Percentiles rank a stretch among this genome's conserved stretches.
phyloP scores from a whole-genome alignment of 2,329 filamentous ascomycete species.

The Trichoderma breve region DNA sequence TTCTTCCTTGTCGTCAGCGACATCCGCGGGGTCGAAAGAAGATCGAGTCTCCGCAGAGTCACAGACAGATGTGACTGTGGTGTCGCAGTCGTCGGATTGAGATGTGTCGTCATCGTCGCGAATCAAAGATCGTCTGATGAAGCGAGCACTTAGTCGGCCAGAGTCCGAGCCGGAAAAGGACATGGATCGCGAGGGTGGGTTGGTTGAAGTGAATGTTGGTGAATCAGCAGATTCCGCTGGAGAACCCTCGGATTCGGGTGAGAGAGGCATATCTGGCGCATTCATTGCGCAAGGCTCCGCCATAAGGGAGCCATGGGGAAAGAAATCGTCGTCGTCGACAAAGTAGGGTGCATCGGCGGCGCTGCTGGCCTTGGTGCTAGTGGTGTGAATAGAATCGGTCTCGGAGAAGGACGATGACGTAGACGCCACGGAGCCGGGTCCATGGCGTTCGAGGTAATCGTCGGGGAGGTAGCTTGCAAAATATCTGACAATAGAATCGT shows the following conservation, averaged over 20 bases:
- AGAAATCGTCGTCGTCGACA: slow-evolving; percentile 43
- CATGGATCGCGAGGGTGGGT: slow-evolving; percentile 46
- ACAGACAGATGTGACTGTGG: slow-evolving; percentile 44
- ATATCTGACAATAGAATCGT: slow-evolving; percentile 60
- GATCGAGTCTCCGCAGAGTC: slow-evolving; percentile 44
- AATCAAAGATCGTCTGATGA: slow-evolving; percentile 30
- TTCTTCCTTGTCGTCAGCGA: slow-evolving; percentile 31
- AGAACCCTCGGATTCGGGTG: slow-evolving; percentile 50
- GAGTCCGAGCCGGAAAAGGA: slow-evolving; percentile 54
- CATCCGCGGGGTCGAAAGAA: slow-evolving; percentile 33
- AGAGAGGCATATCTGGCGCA: slow-evolving; percentile 29
- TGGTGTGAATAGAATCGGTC: slow-evolving; percentile 37
- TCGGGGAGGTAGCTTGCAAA: slow-evolving; percentile 58
- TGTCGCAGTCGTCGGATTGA: slow-evolving; percentile 46
- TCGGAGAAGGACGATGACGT: slow-evolving; percentile 42
- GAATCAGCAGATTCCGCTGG: slow-evolving; percentile 44
- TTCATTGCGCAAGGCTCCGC: slow-evolving; percentile 42
- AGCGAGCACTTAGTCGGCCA: slow-evolving; percentile 37
- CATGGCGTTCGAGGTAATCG: slow-evolving; percentile 45
- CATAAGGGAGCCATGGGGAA: slow-evolving; percentile 36
- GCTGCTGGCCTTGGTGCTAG: slow-evolving; percentile 41
- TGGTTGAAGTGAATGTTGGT: slow-evolving; percentile 33
- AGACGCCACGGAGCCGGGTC: slow-evolving; percentile 32
- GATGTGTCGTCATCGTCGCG: slow-evolving; percentile 45
- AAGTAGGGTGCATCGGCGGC: slow-evolving; percentile 37